phyloP scores from a whole-genome alignment of 139 green algal species.

The Chlorella sorokiniana region DNA sequence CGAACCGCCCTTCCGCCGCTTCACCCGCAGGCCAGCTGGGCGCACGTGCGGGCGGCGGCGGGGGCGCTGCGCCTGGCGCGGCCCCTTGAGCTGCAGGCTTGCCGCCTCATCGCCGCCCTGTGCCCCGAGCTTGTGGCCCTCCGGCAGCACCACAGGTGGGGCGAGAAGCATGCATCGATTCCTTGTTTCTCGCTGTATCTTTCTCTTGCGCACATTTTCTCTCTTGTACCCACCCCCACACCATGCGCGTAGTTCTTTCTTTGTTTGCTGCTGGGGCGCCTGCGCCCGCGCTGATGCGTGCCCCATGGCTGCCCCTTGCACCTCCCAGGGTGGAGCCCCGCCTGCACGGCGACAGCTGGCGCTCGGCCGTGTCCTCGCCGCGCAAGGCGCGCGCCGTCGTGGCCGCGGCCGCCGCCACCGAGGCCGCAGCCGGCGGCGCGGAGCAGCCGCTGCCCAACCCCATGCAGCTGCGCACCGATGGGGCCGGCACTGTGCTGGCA shows the following conservation, averaged over 20 bases:
- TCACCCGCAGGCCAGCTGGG: conserved; percentile 36
- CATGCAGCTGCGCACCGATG: conserved; percentile 23
- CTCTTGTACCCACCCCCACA: not conserved
- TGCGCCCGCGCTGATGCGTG: too few species aligned
- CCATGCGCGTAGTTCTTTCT: too few species aligned
- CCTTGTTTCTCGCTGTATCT: not conserved
- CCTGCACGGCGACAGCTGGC: conserved; percentile 16
- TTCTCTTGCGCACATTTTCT: not conserved
- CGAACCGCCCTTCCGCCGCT: not conserved
- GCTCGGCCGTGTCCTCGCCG: not conserved
- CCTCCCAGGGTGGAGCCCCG: not conserved
- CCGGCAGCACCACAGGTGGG: conserved; percentile 30
- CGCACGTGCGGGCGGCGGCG: conserved; percentile 22
- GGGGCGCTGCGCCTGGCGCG: conserved; percentile 20
- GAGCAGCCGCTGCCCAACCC: conserved; percentile 25
- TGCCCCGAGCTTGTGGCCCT: conserved; percentile 49
- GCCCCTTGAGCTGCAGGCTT: conserved; percentile 28
- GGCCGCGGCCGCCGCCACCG: conserved; percentile 9
- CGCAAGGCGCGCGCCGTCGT: conserved; percentile 4
- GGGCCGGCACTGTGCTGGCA: conserved; percentile 36
- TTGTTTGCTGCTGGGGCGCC: not conserved
- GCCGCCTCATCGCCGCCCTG: conserved; percentile 52
- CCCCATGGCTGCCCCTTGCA: not conserved
- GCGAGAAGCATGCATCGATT: not conserved
- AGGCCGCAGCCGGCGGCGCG: not conserved